phyloP scores from a whole-genome alignment of 73 alveolate species.

The Paramecium caudatum region DNA sequence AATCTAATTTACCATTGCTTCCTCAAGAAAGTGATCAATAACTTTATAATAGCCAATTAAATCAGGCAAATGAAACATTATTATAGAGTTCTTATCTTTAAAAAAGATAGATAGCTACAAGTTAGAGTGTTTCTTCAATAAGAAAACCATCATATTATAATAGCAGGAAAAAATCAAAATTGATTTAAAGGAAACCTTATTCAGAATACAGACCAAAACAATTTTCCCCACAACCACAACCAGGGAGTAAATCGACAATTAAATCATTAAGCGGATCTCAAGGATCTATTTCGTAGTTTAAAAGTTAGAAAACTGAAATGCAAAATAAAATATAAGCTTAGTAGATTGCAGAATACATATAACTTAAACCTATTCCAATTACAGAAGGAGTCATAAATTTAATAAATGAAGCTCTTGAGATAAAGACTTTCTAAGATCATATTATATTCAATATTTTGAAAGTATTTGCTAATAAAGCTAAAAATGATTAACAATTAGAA shows the following conservation, averaged over 20 bases:
- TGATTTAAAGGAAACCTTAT: not conserved
- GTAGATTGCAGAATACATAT: not conserved
- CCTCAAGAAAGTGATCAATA: not conserved
- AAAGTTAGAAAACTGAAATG: not conserved
- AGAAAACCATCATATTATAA: not conserved
- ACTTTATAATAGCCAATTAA: not conserved
- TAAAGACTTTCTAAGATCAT: not conserved
- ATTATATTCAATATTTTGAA: not conserved
- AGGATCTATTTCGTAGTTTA: not conserved
- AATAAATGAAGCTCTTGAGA: not conserved
- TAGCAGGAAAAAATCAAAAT: not conserved
- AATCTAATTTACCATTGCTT: not conserved
- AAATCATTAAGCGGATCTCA: too few relatives aligned
- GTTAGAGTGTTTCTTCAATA: not conserved
- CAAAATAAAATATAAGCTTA: not conserved
- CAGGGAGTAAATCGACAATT: too few relatives aligned
- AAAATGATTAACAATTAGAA: not conserved
- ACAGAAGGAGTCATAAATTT: not conserved
- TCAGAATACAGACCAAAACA: too few relatives aligned
- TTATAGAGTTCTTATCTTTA: too few relatives aligned
- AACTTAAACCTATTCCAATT: not conserved
- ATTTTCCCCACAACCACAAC: too few relatives aligned
- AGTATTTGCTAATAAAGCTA: not conserved
- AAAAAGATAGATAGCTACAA: too few relatives aligned
- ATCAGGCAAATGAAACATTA: too few relatives aligned